phyloP scores from a whole-genome alignment of 139 green algal species.

The Astrephomene gubernaculifera region DNA sequence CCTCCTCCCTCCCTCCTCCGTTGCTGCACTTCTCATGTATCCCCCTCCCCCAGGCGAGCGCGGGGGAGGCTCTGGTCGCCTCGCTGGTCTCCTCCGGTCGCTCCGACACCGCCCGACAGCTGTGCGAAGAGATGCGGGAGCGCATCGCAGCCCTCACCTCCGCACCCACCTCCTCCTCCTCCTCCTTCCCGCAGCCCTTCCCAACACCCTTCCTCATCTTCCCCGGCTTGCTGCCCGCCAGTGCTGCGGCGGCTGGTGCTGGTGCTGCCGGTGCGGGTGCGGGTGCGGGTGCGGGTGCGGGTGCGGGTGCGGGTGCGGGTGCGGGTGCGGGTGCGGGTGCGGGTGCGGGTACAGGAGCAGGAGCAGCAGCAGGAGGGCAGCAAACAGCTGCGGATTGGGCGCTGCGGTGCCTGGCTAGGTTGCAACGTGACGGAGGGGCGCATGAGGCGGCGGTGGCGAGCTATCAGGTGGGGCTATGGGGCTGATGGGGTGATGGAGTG shows the following conservation, averaged over 20 bases:
- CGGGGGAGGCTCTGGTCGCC: conserved; percentile 65
- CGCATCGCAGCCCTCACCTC: not conserved
- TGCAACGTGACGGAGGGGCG: conserved; percentile 28
- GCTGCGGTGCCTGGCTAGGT: conserved; percentile 16
- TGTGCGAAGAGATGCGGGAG: conserved; percentile 58
- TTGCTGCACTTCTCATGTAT: too few species aligned
- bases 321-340: not conserved
- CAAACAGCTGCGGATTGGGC: conserved; percentile 37
- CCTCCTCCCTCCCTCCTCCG: too few species aligned
- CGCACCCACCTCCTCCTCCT: not conserved
- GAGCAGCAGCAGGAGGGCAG: too few species aligned
- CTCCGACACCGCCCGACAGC: conserved; percentile 38
- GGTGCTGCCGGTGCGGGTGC: not conserved
- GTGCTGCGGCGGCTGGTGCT: not conserved
- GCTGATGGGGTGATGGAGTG: not conserved
- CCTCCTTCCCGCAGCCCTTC: not conserved
- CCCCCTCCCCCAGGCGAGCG: conserved; percentile 42
- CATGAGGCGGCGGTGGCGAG: conserved; percentile 6
- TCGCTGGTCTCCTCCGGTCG: conserved; percentile 47
- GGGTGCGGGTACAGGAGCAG: not conserved
- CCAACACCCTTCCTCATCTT: not conserved
- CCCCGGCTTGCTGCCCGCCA: conserved; percentile 1
- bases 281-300: not conserved
- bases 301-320: not conserved
- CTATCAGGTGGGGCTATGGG: conserved; percentile 36